Evolutionary conservation across 805 yeast genomes (phyloP).

Genomic region (Candida germanica): DNA sequence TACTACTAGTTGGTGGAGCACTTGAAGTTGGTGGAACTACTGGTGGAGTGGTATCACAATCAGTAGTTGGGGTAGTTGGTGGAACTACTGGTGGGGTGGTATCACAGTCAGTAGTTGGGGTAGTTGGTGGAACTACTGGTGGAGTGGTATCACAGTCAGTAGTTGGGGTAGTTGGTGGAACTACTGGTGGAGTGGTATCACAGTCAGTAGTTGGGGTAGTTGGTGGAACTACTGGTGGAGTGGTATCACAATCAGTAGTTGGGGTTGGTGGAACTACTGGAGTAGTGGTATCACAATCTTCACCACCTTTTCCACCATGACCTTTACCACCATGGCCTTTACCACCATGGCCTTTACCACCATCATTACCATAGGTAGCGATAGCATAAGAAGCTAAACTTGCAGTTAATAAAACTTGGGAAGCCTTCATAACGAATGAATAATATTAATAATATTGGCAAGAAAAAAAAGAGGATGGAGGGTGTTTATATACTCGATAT

Average conservation of each 20-base stretch:
- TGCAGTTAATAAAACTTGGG: slow-evolving; percentile 4
- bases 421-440: slow-evolving; percentile 8
- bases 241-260: slow-evolving; percentile 2
- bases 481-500: too few relatives aligned
- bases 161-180: not conserved
- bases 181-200: slow-evolving; percentile 1
- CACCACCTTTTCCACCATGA: slow-evolving; percentile 2
- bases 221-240: not conserved
- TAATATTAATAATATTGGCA: too few relatives aligned
- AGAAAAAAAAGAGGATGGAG: too few relatives aligned
- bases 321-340: slow-evolving; percentile 4
- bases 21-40: not conserved
- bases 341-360: not conserved
- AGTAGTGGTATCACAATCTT: slow-evolving; percentile 7
- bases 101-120: not conserved
- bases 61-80: not conserved
- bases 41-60: not conserved
- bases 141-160: not conserved
- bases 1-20: not conserved
- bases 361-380: slow-evolving; percentile 1
- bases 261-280: not conserved
- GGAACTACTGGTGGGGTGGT: not conserved
- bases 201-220: not conserved
- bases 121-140: not conserved
- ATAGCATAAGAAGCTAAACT: slow-evolving; percentile 5